Percentiles rank a stretch among this genome's conserved stretches.
phyloP scores from a whole-genome alignment of 1,284 basidiomycete species.

The Naganishia liquefaciens region DNA sequence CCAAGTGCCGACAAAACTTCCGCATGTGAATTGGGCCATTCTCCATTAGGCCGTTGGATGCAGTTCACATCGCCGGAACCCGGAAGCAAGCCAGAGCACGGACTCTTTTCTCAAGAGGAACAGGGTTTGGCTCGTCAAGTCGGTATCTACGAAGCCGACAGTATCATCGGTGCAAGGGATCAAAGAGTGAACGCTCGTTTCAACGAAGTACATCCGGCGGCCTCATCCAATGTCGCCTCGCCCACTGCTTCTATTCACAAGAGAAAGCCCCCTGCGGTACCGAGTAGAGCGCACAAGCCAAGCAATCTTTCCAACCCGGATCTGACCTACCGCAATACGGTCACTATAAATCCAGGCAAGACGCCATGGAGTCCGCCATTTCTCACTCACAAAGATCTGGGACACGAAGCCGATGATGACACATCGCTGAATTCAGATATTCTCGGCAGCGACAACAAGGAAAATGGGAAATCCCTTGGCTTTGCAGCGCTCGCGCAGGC shows the following conservation, averaged over 20 bases:
- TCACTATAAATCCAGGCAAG: neutral
- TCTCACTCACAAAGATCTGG: neutral
- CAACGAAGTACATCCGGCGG: neutral
- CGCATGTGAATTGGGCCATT: slow-evolving; percentile 1
- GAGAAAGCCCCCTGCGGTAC: slow-evolving; percentile 21
- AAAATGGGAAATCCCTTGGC: slow-evolving; percentile 5
- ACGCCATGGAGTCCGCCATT: slow-evolving; percentile 26
- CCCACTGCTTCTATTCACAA: neutral
- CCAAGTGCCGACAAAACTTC: neutral
- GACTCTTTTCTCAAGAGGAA: neutral
- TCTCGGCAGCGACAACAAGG: slow-evolving; percentile 1
- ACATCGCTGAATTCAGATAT: neutral
- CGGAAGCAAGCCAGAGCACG: neutral
- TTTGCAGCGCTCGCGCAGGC: slow-evolving; percentile 31
- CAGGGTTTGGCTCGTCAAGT: neutral
- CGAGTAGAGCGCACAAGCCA: slow-evolving; percentile 25
- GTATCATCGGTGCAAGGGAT: slow-evolving; percentile 17
- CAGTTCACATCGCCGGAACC: slow-evolving; percentile 22
- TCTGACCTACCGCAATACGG: slow-evolving; percentile 6
- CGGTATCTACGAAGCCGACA: slow-evolving; percentile 12
- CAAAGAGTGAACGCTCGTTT: slow-evolving; percentile 19
- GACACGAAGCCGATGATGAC: neutral
- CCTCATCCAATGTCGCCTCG: neutral
- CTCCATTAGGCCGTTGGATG: slow-evolving; percentile 22
- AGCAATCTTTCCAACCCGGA: slow-evolving; percentile 4